A percentile compares a stretch with the other conserved stretches of the same genome.
Evolutionary conservation across 2,329 filamentous ascomycete species (phyloP).

Genomic region (Penicillium sp.): DNA sequence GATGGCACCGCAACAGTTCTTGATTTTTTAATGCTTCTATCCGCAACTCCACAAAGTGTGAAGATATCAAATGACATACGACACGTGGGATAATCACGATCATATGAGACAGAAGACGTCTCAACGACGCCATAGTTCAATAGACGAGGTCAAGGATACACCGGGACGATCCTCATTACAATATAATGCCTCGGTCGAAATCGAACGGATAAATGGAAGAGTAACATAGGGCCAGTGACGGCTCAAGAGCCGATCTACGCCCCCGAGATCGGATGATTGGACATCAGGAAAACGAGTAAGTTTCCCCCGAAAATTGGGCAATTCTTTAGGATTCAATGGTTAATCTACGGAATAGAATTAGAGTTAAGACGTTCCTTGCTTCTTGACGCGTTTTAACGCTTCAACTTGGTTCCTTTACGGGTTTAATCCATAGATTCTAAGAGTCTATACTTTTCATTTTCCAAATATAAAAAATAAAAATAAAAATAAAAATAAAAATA

Average conservation of each 20-base stretch:
- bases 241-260: conserved; percentile 20
- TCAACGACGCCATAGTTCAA: neutral
- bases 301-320: neutral
- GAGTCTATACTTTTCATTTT: too few species aligned
- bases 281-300: neutral
- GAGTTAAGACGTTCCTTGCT: too few species aligned
- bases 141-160: neutral
- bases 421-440: too few species aligned
- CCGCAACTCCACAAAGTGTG: neutral
- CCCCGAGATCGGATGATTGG: conserved; percentile 15
- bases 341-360: too few species aligned
- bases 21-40: neutral
- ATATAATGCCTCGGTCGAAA: neutral
- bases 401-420: too few species aligned
- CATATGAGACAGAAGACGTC: neutral
- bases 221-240: neutral
- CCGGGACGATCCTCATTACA: neutral
- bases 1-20: too few species aligned
- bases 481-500: too few species aligned
- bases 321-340: neutral
- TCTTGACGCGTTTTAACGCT: too few species aligned
- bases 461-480: too few species aligned
- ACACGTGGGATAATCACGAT: neutral
- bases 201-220: neutral
- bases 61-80: neutral